Evolutionary conservation across 148 eudicot genomes (phyloP).

Genomic region (Vaccinium darrowii): DNA sequence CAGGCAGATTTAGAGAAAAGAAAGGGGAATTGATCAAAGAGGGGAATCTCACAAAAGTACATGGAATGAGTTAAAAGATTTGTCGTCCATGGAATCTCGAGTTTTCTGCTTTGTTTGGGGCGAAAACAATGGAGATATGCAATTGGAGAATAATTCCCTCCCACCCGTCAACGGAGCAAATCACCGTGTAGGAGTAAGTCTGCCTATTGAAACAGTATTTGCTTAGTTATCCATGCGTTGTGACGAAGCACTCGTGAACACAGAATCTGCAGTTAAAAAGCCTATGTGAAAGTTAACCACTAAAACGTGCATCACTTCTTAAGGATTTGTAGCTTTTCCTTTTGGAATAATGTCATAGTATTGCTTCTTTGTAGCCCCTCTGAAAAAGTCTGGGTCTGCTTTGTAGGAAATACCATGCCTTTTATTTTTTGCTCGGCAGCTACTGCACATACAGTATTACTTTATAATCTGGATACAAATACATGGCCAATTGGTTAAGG

Average conservation of each 20-base stretch:
- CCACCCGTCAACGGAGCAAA: background rate
- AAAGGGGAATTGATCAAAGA: constrained; percentile 11
- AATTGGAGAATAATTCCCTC: background rate
- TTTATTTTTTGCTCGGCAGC: background rate
- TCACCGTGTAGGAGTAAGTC: background rate
- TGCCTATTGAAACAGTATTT: background rate
- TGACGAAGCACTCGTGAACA: background rate
- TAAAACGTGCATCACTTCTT: background rate
- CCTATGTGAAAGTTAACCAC: background rate
- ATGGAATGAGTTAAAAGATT: constrained; percentile 4
- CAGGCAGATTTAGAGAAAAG: constrained; percentile 20
- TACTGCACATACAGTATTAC: background rate
- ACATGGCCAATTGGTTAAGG: background rate
- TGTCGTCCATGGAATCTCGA: background rate
- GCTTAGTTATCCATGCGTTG: background rate
- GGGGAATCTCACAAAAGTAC: constrained; percentile 5
- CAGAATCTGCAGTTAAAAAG: background rate
- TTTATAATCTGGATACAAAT: background rate
- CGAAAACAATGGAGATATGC: background rate
- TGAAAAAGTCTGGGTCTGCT: background rate
- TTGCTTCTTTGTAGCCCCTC: background rate
- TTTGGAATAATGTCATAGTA: background rate
- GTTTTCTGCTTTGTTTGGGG: background rate
- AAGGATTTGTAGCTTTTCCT: background rate
- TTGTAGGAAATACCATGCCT: background rate